phyloP scores from a whole-genome alignment of 345 rosid species.

The Lepidium africanum region DNA sequence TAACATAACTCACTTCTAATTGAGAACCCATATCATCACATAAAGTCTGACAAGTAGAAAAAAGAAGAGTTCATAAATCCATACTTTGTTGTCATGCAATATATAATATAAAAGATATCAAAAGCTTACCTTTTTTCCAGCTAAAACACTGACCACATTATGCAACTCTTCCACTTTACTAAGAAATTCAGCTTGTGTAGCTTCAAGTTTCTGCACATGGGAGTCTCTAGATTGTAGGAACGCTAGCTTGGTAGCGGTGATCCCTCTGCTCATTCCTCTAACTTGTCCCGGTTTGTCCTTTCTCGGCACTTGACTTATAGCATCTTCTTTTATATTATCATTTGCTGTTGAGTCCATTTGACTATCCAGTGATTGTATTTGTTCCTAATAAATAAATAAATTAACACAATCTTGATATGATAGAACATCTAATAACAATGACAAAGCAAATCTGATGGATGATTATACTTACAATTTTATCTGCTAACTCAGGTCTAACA shows the following conservation, averaged over 20 bases:
- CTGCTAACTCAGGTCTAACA: too few relatives aligned
- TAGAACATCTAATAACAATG: too few relatives aligned
- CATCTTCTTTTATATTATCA: not conserved
- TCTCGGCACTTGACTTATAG: not conserved
- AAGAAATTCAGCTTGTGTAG: not conserved
- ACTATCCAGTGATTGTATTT: too few relatives aligned
- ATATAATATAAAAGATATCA: not conserved
- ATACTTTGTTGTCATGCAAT: not conserved
- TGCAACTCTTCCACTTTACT: too few relatives aligned
- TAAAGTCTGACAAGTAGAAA: not conserved
- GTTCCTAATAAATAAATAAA: too few relatives aligned
- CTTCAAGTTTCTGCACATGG: not conserved
- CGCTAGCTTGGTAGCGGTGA: not conserved
- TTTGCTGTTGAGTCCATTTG: too few relatives aligned
- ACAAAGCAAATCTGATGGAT: too few relatives aligned
- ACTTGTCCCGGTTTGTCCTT: not conserved
- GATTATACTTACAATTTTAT: too few relatives aligned
- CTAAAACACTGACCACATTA: not conserved
- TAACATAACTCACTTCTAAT: not conserved
- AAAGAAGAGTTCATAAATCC: too few relatives aligned
- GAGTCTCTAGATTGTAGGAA: not conserved
- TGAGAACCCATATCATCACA: not conserved
- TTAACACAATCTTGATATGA: too few relatives aligned
- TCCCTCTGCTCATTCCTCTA: not conserved
- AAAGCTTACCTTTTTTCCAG: not conserved